Conservation (phyloP, 768 basidiomycete genomes). For the Xerocomus potaroensis region DNA sequence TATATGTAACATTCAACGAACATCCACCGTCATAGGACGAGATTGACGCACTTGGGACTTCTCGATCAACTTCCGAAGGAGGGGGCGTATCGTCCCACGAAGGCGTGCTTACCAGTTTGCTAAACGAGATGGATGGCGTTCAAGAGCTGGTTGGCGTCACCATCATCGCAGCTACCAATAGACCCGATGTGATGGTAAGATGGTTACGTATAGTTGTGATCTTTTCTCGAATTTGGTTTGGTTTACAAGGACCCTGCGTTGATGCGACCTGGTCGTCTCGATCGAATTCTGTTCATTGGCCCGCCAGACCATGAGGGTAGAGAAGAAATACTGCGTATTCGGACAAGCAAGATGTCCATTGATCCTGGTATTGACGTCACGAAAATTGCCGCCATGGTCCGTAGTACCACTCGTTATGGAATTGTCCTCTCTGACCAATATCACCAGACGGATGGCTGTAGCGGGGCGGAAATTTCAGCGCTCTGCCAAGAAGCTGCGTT, state of each 20-base stretch:
- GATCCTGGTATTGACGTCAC: conserved; percentile 63
- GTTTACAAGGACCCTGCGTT: conserved; percentile 78
- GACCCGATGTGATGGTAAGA: conserved; percentile 87
- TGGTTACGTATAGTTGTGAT: background rate
- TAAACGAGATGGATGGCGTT: conserved; percentile 99
- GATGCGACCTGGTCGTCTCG: conserved; percentile 91
- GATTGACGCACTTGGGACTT: conserved; percentile 88
- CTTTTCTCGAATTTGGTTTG: background rate
- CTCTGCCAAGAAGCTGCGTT: conserved; percentile 97
- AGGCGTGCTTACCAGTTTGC: conserved; percentile 85
- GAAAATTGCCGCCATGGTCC: conserved; percentile 66
- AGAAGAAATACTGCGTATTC: conserved; percentile 80
- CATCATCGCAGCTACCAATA: conserved; percentile 91
- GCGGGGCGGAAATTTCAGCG: conserved; percentile 88
- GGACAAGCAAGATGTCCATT: conserved; percentile 75
- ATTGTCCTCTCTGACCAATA: conserved; percentile 4
- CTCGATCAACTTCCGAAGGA: conserved; percentile 54
- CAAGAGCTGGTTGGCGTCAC: conserved; percentile 95
- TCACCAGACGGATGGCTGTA: conserved; percentile 85
- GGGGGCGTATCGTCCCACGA: conserved; percentile 62
- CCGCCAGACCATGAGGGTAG: conserved; percentile 80
- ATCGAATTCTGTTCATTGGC: conserved; percentile 91
- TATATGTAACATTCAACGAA: background rate
- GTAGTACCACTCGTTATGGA: background rate
- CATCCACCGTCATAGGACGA: conserved; percentile 68